Percentiles rank a stretch among this genome's conserved stretches.
Conservation (phyloP, 164 flowering plant genomes). For the Vitis rupestris region DNA sequence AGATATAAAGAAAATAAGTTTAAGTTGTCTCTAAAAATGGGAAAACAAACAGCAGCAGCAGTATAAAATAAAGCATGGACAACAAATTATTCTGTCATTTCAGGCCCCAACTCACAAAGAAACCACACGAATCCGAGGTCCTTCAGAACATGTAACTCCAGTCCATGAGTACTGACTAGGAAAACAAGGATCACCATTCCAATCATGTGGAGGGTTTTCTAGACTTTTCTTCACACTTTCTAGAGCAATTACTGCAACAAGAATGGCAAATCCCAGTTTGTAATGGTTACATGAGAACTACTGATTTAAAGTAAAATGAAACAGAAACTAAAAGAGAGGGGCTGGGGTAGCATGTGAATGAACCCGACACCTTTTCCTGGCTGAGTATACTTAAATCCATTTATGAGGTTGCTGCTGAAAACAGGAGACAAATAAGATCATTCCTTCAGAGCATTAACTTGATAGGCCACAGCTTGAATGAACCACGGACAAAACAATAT, state of each 20-base stretch:
- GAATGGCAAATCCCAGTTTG: background rate
- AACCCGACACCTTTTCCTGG: background rate
- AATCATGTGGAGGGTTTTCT: conserved; percentile 62
- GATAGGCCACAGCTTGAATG: conserved; percentile 1
- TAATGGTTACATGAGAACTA: background rate
- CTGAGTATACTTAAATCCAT: background rate
- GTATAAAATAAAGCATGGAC: background rate
- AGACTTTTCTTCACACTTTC: conserved; percentile 43
- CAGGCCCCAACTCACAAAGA: conserved; percentile 57
- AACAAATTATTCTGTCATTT: background rate
- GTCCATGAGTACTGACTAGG: conserved; percentile 76
- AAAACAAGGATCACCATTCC: conserved; percentile 93
- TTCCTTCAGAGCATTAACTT: background rate
- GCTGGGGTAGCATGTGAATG: background rate
- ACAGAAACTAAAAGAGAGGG: background rate
- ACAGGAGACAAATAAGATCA: background rate
- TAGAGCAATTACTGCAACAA: conserved; percentile 62
- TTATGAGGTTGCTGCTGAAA: background rate
- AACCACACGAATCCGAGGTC: conserved; percentile 57
- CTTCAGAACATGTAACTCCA: conserved; percentile 77
- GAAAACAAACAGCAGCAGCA: background rate
- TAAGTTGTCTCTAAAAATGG: no score
- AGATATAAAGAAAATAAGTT: conserved; percentile 2
- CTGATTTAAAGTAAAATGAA: background rate
- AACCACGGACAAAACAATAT: background rate